These are phyloP conservation scores for Posidonia oceanica DNA, from an alignment of 116 monocot genomes.

Conservation along the genomic window DNA sequence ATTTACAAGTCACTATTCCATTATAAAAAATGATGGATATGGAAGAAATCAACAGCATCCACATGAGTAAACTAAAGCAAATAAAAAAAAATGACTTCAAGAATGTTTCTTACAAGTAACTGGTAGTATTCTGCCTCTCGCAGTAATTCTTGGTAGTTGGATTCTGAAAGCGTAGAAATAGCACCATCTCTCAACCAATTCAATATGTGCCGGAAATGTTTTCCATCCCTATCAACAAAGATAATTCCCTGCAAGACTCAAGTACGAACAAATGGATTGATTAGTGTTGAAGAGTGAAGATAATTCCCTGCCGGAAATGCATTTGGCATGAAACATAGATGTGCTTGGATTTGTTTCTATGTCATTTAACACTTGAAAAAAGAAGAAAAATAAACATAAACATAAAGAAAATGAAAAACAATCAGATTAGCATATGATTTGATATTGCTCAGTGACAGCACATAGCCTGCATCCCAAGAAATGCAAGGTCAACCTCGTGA, in stretches of 20 bases:
- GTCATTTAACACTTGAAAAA: neutral
- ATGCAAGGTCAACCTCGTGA: too few species aligned
- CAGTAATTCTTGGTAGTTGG: slow-evolving; percentile 61
- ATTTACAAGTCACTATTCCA: too few species aligned
- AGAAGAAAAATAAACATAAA: neutral
- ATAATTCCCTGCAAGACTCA: slow-evolving; percentile 44
- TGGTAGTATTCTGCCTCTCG: slow-evolving; percentile 96
- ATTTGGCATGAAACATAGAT: neutral
- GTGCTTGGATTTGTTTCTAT: neutral
- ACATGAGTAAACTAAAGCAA: too few species aligned
- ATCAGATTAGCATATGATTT: too few species aligned
- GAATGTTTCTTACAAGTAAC: slow-evolving; percentile 11
- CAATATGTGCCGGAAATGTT: slow-evolving; percentile 74
- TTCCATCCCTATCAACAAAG: slow-evolving; percentile 95
- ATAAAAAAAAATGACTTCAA: too few species aligned
- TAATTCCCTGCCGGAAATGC: neutral
- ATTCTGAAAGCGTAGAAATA: slow-evolving; percentile 38
- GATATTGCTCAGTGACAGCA: too few species aligned
- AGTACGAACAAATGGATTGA: neutral
- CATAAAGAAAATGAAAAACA: neutral
- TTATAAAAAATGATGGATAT: too few species aligned
- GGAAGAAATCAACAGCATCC: too few species aligned
- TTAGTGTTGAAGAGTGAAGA: neutral
- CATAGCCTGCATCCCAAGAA: too few species aligned
- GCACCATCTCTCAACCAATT: slow-evolving; percentile 95